Evolutionary conservation across 2,329 filamentous ascomycete genomes (phyloP).

Genomic region (Arthrobotrys megalospora): DNA sequence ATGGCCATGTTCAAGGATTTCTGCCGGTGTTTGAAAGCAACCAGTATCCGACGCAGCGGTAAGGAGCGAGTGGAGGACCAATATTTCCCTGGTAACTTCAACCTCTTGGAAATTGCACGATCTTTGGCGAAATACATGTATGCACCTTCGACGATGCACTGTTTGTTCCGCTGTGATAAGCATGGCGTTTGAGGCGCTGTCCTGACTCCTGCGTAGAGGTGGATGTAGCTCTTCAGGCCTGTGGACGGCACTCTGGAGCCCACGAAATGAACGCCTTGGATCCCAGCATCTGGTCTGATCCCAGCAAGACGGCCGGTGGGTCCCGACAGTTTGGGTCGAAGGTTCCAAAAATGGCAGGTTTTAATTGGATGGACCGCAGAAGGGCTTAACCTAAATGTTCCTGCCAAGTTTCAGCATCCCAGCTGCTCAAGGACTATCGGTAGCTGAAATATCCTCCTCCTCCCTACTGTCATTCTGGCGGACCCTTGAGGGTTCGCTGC

Average conservation of each 20-base stretch:
- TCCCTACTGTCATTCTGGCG: constrained; percentile 24
- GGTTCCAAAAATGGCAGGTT: constrained; percentile 56
- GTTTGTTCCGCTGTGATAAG: constrained; percentile 43
- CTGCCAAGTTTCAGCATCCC: constrained; percentile 57
- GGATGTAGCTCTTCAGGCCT: constrained; percentile 21
- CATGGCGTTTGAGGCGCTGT: constrained; percentile 46
- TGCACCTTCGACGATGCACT: constrained; percentile 37
- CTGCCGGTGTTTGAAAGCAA: constrained; percentile 27
- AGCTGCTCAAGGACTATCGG: constrained; percentile 19
- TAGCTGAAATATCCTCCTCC: constrained; percentile 46
- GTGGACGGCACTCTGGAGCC: constrained; percentile 19
- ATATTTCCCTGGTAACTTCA: constrained; percentile 40
- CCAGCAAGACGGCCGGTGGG: constrained; percentile 61
- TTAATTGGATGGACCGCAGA: constrained; percentile 60
- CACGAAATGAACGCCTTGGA: constrained; percentile 46
- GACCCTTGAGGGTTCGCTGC: constrained; percentile 38
- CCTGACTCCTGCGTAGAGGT: constrained; percentile 18
- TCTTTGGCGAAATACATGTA: constrained; percentile 34
- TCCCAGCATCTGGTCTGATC: constrained; percentile 55
- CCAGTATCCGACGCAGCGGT: constrained; percentile 52
- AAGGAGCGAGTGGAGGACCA: constrained; percentile 12
- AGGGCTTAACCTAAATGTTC: constrained; percentile 58
- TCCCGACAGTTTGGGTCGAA: constrained; percentile 59
- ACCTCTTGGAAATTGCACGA: constrained; percentile 32
- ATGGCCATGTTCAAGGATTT: constrained; percentile 48